phyloP scores from a whole-genome alignment of 495 filamentous ascomycete genomes.

The Talaromyces borbonicus region DNA sequence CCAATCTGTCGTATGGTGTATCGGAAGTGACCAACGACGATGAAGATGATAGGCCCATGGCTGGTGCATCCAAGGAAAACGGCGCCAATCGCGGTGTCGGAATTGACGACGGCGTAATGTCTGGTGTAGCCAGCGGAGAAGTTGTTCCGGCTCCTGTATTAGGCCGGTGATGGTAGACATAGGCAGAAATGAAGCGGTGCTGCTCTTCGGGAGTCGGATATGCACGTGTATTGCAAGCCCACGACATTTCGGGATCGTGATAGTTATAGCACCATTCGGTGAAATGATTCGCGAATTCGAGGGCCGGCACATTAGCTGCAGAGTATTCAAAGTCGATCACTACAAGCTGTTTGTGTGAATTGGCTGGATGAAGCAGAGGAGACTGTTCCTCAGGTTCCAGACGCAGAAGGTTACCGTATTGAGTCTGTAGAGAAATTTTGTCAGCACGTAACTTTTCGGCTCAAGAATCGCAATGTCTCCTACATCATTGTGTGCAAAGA shows the following conservation, averaged over 20 bases:
- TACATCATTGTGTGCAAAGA: conserved; percentile 98
- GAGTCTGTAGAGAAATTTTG: conserved; percentile 54
- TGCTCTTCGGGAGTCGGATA: conserved; percentile 82
- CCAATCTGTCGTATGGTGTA: conserved; percentile 43
- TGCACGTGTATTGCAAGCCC: conserved; percentile 51
- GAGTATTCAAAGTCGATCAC: conserved; percentile 99
- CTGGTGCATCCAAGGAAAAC: conserved; percentile 24
- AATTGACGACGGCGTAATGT: conserved; percentile 26
- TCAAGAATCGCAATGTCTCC: conserved; percentile 19
- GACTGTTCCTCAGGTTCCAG: conserved; percentile 74
- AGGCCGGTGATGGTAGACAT: conserved; percentile 68
- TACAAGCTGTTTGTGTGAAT: conserved; percentile 87
- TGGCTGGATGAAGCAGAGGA: conserved; percentile 76
- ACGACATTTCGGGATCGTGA: conserved; percentile 55
- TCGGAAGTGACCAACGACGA: conserved; percentile 23
- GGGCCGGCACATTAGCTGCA: conserved; percentile 73
- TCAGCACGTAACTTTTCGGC: conserved; percentile 9
- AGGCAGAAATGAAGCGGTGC: conserved; percentile 70
- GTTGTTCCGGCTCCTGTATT: conserved; percentile 36
- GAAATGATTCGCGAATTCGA: conserved; percentile 98
- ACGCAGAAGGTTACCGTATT: conserved; percentile 98
- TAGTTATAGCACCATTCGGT: conserved; percentile 98
- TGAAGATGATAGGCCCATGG: conserved; percentile 13
- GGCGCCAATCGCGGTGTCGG: conserved; percentile 22
- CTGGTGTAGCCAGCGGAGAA: conserved; percentile 44